Evolutionary conservation across 2,329 filamentous ascomycete genomes (phyloP), one percentile per base, ranked within the genome.

Genomic region (Sclerotinia subarctica): DNA sequence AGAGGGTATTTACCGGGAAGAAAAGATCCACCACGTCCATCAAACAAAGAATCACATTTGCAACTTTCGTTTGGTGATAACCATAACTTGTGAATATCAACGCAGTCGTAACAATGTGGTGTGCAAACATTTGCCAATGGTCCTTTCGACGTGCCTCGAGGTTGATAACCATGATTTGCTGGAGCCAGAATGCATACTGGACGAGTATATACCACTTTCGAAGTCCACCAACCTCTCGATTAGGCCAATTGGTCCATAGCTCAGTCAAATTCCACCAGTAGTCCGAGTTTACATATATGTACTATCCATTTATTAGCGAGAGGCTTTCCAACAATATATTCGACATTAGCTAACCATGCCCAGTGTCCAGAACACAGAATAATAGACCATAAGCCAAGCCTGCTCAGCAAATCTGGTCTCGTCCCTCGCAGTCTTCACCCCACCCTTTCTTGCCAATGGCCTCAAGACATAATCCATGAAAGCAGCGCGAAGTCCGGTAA

Each of bases 101-200:
- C 6, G 84, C 82, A 75, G 89, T 92, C 26, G 95, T 99, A 77
- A 98, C 88, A 77, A 97, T 86, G 81, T 99, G 95, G 79, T 98
- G 95, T 24, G 88, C 90, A 73, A 98, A 88, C 95, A 98, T 98
- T 80, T 98, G 94, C 82, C 88, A 91, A 80, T 97, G 90, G 75
- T 99, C 95, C 81, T 98, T 98, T 76, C 95, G 87, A 72, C 91
- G 88, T 80, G 96, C 92, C 80, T 99, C 95, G 69, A 98, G 93
- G 80, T 97, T 90, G 78, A 98, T 92, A 68, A 97, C 92, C 44
- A 97, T 83, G 72, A 98, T 91, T 80, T 97, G 94, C 81, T 98
- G 94, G 59, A 97, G 80, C 90, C 93, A 97, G 79, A 97, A 98
- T 32, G 90, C 89, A 80, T 94, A 91, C 78, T 98, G 94, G 19